Evolutionary conservation across 345 rosid species (phyloP).

Genomic region (Eucalyptus shirleyi): DNA sequence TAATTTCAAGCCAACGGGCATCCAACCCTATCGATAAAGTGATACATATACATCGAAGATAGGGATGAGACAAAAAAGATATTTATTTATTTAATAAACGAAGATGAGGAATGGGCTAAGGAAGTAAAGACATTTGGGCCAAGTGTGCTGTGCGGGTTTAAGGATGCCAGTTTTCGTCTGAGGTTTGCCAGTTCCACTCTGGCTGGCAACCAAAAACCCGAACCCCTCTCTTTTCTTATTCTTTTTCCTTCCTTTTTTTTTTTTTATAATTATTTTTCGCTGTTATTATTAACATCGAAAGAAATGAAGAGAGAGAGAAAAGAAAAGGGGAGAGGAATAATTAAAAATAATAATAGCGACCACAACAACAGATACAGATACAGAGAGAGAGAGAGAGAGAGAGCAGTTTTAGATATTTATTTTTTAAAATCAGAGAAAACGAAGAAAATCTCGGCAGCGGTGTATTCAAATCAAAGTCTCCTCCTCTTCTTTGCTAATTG

Average conservation of each 20-base stretch:
- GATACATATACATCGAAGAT: not conserved
- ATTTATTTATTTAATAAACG: fast-evolving
- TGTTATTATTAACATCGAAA: not conserved
- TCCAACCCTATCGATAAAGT: not conserved
- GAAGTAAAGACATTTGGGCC: not conserved
- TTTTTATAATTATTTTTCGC: not conserved
- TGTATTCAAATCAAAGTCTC: not conserved
- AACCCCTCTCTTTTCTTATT: not conserved
- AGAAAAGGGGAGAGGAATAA: not conserved
- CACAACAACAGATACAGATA: not conserved
- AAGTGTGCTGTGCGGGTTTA: not conserved
- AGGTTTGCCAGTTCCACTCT: not conserved
- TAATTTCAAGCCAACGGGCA: not conserved
- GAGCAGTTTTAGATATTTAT: not conserved
- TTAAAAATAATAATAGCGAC: not conserved
- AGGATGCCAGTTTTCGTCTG: not conserved
- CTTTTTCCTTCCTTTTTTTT: not conserved
- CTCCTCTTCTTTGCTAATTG: not conserved
- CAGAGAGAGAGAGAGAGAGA: not conserved
- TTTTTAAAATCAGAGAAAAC: not conserved
- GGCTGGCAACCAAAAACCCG: not conserved
- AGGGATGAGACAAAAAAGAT: not conserved
- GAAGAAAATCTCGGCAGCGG: not conserved
- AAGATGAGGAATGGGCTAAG: not conserved
- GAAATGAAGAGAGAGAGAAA: not conserved